These are phyloP conservation scores for Metschnikowia bowlesiae DNA, from an alignment of 805 yeast species.

Conservation along the genomic window DNA sequence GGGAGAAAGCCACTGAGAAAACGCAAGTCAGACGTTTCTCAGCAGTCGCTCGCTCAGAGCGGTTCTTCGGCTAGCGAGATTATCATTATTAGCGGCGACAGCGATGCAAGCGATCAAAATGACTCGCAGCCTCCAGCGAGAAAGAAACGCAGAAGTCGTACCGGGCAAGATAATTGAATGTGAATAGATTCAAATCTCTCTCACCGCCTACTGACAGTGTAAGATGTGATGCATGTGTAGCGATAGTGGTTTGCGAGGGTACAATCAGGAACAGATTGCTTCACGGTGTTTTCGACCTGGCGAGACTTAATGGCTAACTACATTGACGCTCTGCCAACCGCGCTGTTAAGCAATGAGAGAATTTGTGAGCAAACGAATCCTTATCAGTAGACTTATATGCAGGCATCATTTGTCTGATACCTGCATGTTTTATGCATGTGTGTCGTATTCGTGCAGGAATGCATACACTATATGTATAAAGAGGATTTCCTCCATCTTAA, in stretches of 20 bases:
- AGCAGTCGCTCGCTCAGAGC: not conserved
- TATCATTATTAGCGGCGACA: not conserved
- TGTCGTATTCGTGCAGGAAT: too few relatives aligned
- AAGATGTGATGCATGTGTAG: too few relatives aligned
- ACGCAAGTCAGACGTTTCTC: not conserved
- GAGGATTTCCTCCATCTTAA: not conserved
- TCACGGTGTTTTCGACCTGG: constrained; percentile 47
- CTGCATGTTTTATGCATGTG: too few relatives aligned
- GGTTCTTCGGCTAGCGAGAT: not conserved
- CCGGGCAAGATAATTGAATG: not conserved
- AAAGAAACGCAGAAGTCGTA: not conserved
- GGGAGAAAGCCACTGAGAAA: not conserved
- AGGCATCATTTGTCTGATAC: too few relatives aligned
- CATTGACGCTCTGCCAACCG: constrained; percentile 23
- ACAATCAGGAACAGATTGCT: constrained; percentile 19
- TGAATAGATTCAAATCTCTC: not conserved
- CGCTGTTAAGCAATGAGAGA: constrained; percentile 17
- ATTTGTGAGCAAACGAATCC: not conserved
- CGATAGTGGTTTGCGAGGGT: too few relatives aligned
- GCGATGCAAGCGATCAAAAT: not conserved
- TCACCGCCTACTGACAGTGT: too few relatives aligned
- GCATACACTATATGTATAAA: too few relatives aligned
- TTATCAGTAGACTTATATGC: not conserved
- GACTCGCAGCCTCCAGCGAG: not conserved
- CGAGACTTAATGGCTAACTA: constrained; percentile 31